Evolutionary conservation across 805 yeast species (phyloP).

Genomic region (Metschnikowia vanudenii): DNA sequence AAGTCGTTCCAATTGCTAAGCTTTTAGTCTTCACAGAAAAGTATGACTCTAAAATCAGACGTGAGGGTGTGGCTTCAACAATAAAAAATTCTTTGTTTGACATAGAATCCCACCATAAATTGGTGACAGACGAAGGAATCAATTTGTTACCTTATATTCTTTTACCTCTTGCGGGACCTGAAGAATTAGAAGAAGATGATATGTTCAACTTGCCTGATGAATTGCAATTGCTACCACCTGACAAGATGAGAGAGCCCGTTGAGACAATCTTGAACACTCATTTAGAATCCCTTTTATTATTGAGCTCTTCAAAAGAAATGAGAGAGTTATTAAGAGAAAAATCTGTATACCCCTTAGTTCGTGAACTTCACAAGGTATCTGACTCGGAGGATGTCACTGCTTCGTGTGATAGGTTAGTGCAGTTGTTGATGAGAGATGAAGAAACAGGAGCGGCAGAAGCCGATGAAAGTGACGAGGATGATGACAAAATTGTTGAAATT

Average conservation of each 20-base stretch:
- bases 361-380: conserved; percentile 75
- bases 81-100: conserved; percentile 89
- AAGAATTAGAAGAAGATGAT: conserved; percentile 77
- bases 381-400: conserved; percentile 51
- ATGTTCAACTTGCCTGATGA: conserved; percentile 86
- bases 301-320: conserved; percentile 70
- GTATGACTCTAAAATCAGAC: conserved; percentile 71
- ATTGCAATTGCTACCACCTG: conserved; percentile 73
- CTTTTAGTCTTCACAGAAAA: conserved; percentile 79
- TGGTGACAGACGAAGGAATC: conserved; percentile 60
- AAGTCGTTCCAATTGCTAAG: conserved; percentile 76
- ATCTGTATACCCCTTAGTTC: conserved; percentile 79
- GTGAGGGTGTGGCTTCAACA: conserved; percentile 91
- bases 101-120: conserved; percentile 57
- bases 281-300: conserved; percentile 73
- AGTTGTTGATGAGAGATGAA: conserved; percentile 91
- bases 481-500: conserved; percentile 53
- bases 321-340: conserved; percentile 79
- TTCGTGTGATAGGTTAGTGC: conserved; percentile 79
- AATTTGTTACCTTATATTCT: conserved; percentile 80
- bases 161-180: conserved; percentile 78
- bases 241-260: conserved; percentile 74
- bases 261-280: conserved; percentile 64
- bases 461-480: conserved; percentile 46
- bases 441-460: neutral